phyloP scores from a whole-genome alignment of 495 filamentous ascomycete genomes.

The Parathielavia hyrcaniae region DNA sequence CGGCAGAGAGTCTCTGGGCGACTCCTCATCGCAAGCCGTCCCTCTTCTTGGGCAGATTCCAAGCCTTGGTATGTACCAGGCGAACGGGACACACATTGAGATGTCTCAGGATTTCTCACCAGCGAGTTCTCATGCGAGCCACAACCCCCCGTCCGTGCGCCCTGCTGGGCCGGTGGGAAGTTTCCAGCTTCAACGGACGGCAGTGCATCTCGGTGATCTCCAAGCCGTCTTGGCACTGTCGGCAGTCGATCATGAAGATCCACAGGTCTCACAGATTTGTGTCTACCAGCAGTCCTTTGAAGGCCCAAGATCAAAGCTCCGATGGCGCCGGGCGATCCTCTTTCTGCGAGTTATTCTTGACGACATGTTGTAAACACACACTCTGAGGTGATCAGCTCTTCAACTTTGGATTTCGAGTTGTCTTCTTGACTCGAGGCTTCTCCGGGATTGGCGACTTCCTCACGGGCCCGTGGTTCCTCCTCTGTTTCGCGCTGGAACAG shows the following conservation, averaged over 20 bases:
- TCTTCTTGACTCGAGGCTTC: neutral
- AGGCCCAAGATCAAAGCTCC: neutral
- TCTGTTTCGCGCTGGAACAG: constrained; percentile 5
- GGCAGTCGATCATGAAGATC: constrained; percentile 4
- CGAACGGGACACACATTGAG: neutral
- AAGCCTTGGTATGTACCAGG: neutral
- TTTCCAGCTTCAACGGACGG: neutral
- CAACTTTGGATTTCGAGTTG: neutral
- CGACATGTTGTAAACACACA: neutral
- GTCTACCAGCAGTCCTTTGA: neutral
- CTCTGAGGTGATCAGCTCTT: neutral
- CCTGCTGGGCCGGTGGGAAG: neutral
- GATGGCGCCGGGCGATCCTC: neutral
- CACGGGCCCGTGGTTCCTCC: neutral
- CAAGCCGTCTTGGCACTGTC: neutral
- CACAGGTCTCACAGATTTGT: neutral
- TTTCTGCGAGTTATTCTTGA: neutral
- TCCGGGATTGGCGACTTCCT: neutral
- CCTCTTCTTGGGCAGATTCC: neutral
- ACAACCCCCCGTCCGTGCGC: neutral
- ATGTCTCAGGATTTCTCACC: neutral
- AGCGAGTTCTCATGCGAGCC: neutral
- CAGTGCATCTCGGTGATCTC: neutral
- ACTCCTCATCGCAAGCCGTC: neutral
- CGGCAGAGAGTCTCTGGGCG: neutral